These are phyloP conservation scores for Paramecium primaurelia DNA, from an alignment of 73 alveolate species.

Conservation along the genomic window DNA sequence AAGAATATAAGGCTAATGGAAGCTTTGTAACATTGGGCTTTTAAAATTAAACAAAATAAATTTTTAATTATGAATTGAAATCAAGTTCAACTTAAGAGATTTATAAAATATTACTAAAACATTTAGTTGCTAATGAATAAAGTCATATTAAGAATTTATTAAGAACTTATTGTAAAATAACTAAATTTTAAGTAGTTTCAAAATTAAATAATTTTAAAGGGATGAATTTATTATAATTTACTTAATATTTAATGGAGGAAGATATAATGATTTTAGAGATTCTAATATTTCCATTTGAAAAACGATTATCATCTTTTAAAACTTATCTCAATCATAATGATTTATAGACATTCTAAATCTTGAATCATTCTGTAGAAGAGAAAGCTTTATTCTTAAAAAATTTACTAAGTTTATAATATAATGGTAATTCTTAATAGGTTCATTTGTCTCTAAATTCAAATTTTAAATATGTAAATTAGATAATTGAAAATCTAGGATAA, in stretches of 20 bases:
- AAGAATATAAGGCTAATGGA: background rate
- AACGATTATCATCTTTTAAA: background rate
- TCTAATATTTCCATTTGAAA: background rate
- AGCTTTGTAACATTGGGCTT: background rate
- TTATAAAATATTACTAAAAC: background rate
- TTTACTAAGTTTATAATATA: background rate
- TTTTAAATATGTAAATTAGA: background rate
- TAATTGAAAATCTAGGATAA: background rate
- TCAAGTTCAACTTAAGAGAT: background rate
- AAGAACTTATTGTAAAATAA: background rate
- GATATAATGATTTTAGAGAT: background rate
- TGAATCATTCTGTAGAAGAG: background rate
- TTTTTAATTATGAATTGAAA: background rate
- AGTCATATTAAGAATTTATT: background rate
- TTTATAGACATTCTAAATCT: background rate
- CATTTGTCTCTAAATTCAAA: background rate
- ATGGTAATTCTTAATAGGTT: background rate
- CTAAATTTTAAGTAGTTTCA: background rate
- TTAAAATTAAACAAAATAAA: background rate
- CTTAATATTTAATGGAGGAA: background rate
- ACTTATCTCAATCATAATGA: slow-evolving; percentile 37
- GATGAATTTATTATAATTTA: background rate
- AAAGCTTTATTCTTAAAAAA: background rate
- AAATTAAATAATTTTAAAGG: background rate
- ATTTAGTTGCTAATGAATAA: background rate